These are phyloP conservation scores for Hypoxylon lienhwacheense DNA, from an alignment of 495 filamentous ascomycete genomes.

Conservation along the genomic window DNA sequence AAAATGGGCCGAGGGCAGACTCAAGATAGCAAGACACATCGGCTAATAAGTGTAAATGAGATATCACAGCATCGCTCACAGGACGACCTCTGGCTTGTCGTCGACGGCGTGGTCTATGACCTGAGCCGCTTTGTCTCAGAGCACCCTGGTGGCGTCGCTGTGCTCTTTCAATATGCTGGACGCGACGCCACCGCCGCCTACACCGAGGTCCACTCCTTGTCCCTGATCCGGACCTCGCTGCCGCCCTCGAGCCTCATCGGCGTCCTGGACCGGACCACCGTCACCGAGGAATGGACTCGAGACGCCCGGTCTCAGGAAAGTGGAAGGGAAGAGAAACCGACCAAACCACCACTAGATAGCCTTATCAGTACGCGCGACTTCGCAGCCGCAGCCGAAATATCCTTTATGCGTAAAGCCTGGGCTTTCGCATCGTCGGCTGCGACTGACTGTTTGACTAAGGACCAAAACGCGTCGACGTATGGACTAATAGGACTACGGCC, in stretches of 20 bases:
- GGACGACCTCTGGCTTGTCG: constrained; percentile 74
- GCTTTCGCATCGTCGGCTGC: constrained; percentile 84
- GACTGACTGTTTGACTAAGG: constrained; percentile 70
- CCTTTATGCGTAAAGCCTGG: constrained; percentile 70
- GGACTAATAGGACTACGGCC: constrained; percentile 71
- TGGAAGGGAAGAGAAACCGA: constrained; percentile 2
- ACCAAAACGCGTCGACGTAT: constrained; percentile 56
- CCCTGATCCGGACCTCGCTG: constrained; percentile 61
- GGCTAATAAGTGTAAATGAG: constrained; percentile 32
- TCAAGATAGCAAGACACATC: not conserved
- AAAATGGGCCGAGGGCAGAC: constrained; percentile 7
- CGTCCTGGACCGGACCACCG: constrained; percentile 49
- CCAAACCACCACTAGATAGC: constrained; percentile 66
- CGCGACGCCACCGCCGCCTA: constrained; percentile 72
- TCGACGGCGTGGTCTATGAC: constrained; percentile 76
- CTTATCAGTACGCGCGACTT: constrained; percentile 79
- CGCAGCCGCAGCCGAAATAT: constrained; percentile 61
- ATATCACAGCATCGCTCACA: constrained; percentile 63
- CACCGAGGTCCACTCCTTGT: constrained; percentile 64
- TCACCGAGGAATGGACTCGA: constrained; percentile 32
- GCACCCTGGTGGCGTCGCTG: constrained; percentile 63
- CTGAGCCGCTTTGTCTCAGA: constrained; percentile 65
- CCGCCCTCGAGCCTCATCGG: constrained; percentile 59
- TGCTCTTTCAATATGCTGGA: constrained; percentile 71
- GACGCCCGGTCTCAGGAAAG: too few species aligned